Evolutionary conservation across 768 basidiomycete genomes (phyloP), one percentile per base, ranked within the genome.

Genomic region (Omphalotus guepiniiformis): DNA sequence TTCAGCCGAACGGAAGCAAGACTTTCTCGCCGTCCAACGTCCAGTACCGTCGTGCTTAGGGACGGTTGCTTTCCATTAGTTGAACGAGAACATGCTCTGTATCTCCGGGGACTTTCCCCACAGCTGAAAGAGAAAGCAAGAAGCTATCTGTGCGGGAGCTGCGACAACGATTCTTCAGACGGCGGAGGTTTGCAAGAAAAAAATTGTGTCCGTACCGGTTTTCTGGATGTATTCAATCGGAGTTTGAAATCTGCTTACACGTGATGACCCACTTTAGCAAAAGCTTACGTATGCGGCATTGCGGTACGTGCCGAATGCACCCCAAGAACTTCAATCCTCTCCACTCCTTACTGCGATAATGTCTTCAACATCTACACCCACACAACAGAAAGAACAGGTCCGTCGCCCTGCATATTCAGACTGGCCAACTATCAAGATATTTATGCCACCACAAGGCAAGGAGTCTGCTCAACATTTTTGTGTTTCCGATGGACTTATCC

Each of bases 101-200:
- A 65, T 78, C 87, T 88, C 87, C 87, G 87, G 87, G 84, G 87
- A 88, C 87, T 88, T 89, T 88, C 85, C 87, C 87, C 87, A 83
- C 87, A 88, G 87, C 83, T 55, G 53, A 69, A 74, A 47, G 47
- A 52, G 68, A 74, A 73, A 74, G 70, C 62, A 47, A 46, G 50
- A 49, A 55, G 66, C 75, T 75, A 72, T 71, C 78, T 75, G 87
- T 86, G 64, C 72, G 87, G 76, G 66, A 76, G 80, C 87, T 88
- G 87, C 81, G 87, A 89, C 66, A 67, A 80, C 87, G 85, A 80
- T 86, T 80, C 85, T 87, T 87, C 79, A 65, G 67, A 73, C 83
- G 78, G 76, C 81, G 74, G 59, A 58, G 57, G 61, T 52, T 44
- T 27, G 55, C 55, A 41, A 50, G 32, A 51, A 52, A 64, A 63